Evolutionary conservation across 1,284 basidiomycete genomes (phyloP).

Genomic region (Ustilago cynodontis): DNA sequence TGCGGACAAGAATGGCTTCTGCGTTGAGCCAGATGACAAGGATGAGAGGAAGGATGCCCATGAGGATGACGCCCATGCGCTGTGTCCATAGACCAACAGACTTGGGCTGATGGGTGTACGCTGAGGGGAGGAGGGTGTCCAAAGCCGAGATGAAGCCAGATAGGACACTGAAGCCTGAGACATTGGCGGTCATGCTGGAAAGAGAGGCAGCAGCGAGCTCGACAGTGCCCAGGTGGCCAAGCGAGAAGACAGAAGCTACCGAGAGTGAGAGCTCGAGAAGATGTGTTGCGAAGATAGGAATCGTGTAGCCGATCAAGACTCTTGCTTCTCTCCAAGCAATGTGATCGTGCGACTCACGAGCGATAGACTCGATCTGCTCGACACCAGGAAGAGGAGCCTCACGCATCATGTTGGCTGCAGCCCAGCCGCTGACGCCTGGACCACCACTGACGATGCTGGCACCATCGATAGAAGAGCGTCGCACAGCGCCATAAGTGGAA

Average conservation of each 20-base stretch:
- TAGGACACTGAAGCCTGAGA: slow-evolving; percentile 66
- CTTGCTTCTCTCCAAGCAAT: slow-evolving; percentile 54
- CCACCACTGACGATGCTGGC: slow-evolving; percentile 36
- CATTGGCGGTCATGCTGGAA: slow-evolving; percentile 67
- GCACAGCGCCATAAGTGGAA: slow-evolving; percentile 32
- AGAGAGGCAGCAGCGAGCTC: slow-evolving; percentile 66
- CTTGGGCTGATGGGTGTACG: slow-evolving; percentile 87
- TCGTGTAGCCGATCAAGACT: slow-evolving; percentile 55
- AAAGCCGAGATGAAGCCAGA: slow-evolving; percentile 82
- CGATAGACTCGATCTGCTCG: slow-evolving; percentile 54
- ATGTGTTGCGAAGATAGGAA: slow-evolving; percentile 66
- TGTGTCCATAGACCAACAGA: slow-evolving; percentile 91
- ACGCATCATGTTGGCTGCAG: slow-evolving; percentile 40
- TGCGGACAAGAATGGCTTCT: slow-evolving; percentile 80
- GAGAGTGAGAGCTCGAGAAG: slow-evolving; percentile 66
- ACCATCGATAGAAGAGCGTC: slow-evolving; percentile 28
- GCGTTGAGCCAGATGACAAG: slow-evolving; percentile 79
- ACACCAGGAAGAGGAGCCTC: slow-evolving; percentile 47
- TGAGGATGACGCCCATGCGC: slow-evolving; percentile 78
- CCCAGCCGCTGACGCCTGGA: slow-evolving; percentile 49
- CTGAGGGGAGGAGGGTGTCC: slow-evolving; percentile 88
- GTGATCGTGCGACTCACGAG: slow-evolving; percentile 43
- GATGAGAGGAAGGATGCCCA: slow-evolving; percentile 50
- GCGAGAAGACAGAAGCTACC: slow-evolving; percentile 62
- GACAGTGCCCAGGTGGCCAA: slow-evolving; percentile 67